These are phyloP conservation scores for Nakaseomyces nivariensis DNA, from an alignment of 1,139 yeast species.

Conservation along the genomic window DNA sequence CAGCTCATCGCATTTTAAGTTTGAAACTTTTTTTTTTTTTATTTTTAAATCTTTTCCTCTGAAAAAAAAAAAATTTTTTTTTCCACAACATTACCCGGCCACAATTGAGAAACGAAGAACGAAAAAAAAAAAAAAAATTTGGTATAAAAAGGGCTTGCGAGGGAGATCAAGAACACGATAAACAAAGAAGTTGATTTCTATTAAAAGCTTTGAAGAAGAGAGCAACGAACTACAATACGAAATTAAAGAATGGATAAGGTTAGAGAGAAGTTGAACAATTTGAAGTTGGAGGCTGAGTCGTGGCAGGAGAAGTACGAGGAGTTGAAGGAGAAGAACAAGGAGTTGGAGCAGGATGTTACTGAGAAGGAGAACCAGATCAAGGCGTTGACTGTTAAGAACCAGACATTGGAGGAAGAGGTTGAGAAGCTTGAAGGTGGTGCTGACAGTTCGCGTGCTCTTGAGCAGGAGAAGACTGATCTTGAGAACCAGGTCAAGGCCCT, in stretches of 20 bases:
- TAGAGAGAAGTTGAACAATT: conserved; percentile 62
- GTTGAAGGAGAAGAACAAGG: conserved; percentile 69
- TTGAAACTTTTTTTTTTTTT: no score
- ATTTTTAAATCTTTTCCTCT: no score
- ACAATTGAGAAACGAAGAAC: neutral
- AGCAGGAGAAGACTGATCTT: conserved; percentile 64
- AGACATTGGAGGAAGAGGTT: conserved; percentile 79
- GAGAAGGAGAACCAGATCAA: conserved; percentile 94
- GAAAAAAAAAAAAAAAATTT: neutral
- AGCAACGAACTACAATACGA: neutral
- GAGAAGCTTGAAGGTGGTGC: conserved; percentile 79
- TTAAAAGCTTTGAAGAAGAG: no score
- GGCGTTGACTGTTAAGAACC: conserved; percentile 85
- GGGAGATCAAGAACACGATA: no score
- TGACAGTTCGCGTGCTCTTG: conserved; percentile 40
- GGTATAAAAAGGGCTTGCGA: neutral
- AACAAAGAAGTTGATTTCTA: no score
- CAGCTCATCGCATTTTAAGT: neutral
- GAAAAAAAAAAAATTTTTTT: neutral
- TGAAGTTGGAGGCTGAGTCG: conserved; percentile 89
- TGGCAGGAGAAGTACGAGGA: conserved; percentile 98
- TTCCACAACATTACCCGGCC: neutral
- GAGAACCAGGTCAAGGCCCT: conserved; percentile 92
- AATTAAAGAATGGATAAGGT: conserved; percentile 25
- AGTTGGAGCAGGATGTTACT: conserved; percentile 80